phyloP scores from a whole-genome alignment of 345 rosid genomes.

The Populus tremula region DNA sequence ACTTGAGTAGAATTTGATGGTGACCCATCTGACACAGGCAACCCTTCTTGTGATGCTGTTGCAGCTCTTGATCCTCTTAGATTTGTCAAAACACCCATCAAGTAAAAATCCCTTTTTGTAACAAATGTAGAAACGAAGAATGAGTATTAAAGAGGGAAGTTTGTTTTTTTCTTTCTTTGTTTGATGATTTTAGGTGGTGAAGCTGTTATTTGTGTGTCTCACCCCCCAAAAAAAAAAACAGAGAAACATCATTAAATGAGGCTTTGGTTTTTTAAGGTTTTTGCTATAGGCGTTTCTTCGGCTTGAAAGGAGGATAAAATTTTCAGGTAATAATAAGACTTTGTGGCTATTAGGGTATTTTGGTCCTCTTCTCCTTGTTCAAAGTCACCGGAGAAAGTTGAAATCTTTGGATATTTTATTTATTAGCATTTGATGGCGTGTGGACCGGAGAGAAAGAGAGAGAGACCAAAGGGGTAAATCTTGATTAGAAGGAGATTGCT shows the following conservation, averaged over 20 bases:
- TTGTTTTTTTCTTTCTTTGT: background rate
- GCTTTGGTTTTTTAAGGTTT: background rate
- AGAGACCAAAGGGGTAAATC: too few species aligned
- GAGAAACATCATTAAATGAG: background rate
- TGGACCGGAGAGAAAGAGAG: too few species aligned
- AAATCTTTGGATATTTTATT: too few species aligned
- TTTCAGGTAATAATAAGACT: background rate
- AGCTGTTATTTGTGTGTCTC: too few species aligned
- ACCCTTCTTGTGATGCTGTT: constrained; percentile 33
- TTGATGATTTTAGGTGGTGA: too few species aligned
- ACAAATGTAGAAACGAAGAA: too few species aligned
- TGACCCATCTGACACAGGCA: constrained; percentile 28
- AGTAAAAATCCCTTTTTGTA: constrained; percentile 2
- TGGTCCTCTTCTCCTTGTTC: background rate
- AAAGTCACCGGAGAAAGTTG: background rate
- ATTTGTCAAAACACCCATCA: constrained; percentile 59
- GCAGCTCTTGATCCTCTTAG: constrained; percentile 47
- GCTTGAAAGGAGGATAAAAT: background rate
- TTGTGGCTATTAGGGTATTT: too few species aligned
- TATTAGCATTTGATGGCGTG: too few species aligned
- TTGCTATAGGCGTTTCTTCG: background rate
- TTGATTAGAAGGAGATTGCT: too few species aligned
- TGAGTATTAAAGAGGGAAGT: too few species aligned
- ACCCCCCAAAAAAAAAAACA: too few species aligned
- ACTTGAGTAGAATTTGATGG: constrained; percentile 27